These are phyloP conservation scores for Aphanocladium album DNA, from an alignment of 2,329 filamentous ascomycete species.

Conservation along the genomic window DNA sequence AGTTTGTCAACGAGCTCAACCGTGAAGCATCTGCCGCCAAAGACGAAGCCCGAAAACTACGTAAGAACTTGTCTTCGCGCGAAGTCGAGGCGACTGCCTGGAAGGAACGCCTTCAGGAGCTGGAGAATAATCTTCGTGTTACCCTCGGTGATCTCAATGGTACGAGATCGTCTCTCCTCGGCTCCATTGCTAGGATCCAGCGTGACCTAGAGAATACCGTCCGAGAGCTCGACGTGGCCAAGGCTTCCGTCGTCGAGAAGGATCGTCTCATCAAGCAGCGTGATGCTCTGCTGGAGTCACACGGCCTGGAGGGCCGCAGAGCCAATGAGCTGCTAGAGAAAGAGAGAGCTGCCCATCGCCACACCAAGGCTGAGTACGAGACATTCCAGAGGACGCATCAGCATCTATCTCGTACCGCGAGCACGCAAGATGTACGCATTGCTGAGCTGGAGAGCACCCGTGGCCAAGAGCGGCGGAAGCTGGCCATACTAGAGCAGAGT, in stretches of 20 bases:
- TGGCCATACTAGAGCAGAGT: constrained; percentile 69
- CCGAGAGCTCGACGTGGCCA: constrained; percentile 74
- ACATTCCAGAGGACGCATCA: constrained; percentile 83
- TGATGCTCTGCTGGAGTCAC: constrained; percentile 80
- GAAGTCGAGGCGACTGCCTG: constrained; percentile 87
- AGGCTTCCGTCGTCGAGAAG: constrained; percentile 78
- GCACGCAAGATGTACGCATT: constrained; percentile 78
- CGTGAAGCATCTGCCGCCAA: constrained; percentile 74
- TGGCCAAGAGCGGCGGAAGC: constrained; percentile 70
- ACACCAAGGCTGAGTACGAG: constrained; percentile 83
- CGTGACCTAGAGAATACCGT: constrained; percentile 80
- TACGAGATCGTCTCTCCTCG: constrained; percentile 78
- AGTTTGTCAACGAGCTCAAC: constrained; percentile 89
- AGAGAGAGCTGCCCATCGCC: constrained; percentile 77
- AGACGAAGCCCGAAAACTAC: constrained; percentile 77
- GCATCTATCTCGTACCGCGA: constrained; percentile 79
- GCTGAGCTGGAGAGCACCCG: constrained; percentile 79
- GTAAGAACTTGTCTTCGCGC: constrained; percentile 74
- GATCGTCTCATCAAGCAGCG: constrained; percentile 86
- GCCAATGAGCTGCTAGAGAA: constrained; percentile 86
- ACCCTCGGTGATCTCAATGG: constrained; percentile 84
- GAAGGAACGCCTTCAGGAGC: constrained; percentile 84
- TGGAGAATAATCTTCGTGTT: constrained; percentile 83
- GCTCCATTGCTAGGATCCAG: constrained; percentile 83
- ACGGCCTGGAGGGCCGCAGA: constrained; percentile 79